Conservation (phyloP, 2,329 filamentous ascomycete species). For the Talaromyces sp. region DNA sequence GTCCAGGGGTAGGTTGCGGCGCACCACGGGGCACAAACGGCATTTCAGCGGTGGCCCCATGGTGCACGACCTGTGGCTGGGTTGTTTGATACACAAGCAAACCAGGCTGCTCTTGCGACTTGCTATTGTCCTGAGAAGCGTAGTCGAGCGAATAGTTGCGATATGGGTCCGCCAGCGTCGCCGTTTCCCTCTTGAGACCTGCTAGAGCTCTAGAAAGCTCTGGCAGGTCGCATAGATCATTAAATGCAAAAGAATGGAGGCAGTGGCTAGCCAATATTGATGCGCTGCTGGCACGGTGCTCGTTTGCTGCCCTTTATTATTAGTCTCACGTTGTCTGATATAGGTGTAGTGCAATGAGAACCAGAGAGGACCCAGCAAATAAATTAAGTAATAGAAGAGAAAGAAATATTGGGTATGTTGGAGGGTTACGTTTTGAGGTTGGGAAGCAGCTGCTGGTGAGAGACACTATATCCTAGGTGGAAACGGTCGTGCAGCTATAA, state of each 20-base stretch:
- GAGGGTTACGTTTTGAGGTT: conserved; percentile 2
- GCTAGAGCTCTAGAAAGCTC: conserved; percentile 66
- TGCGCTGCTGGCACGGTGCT: not conserved
- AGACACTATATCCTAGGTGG: conserved; percentile 5
- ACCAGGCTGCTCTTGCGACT: conserved; percentile 60
- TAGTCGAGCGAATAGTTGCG: conserved; percentile 74
- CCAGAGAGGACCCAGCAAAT: not conserved
- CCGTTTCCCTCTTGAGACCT: conserved; percentile 65
- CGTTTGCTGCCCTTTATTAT: not conserved
- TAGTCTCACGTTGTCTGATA: not conserved
- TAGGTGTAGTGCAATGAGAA: not conserved
- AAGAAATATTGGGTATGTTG: not conserved
- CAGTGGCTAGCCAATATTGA: not conserved
- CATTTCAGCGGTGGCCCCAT: conserved; percentile 28
- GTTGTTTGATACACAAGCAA: conserved; percentile 58
- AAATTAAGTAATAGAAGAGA: not conserved
- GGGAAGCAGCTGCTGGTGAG: conserved; percentile 3
- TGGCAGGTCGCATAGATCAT: conserved; percentile 48
- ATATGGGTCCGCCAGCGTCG: conserved; percentile 70
- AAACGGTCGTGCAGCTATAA: conserved; percentile 12
- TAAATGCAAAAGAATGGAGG: conserved; percentile 8
- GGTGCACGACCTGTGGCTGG: conserved; percentile 32
- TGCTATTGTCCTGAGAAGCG: conserved; percentile 60
- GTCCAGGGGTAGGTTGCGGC: conserved; percentile 31
- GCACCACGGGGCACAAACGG: conserved; percentile 28